Evolutionary conservation across 2,329 filamentous ascomycete species (phyloP).

Genomic region (Cercospora sp.): DNA sequence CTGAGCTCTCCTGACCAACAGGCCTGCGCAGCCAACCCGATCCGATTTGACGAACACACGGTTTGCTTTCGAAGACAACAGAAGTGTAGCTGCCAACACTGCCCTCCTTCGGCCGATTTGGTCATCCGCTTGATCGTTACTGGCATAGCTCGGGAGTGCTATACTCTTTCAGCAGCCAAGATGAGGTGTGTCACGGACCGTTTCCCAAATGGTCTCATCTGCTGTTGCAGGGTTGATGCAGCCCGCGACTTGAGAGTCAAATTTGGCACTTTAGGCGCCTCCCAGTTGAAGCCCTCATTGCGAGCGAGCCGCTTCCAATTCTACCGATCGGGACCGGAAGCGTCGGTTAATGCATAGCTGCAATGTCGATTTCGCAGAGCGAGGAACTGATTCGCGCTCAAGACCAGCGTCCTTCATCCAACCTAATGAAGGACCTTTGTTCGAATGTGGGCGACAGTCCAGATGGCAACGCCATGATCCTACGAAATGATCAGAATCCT

Average conservation of each 20-base stretch:
- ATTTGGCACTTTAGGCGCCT: background rate
- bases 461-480: conserved; percentile 21
- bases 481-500: conserved; percentile 2
- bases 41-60: background rate
- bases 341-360: background rate
- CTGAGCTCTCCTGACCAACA: conserved; percentile 12
- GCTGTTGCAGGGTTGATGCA: background rate
- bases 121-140: background rate
- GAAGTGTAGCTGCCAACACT: background rate
- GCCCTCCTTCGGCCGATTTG: background rate
- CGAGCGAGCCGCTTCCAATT: background rate
- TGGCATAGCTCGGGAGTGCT: background rate
- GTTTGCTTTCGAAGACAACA: background rate
- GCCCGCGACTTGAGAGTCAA: background rate
- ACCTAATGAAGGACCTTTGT: conserved; percentile 14
- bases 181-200: background rate
- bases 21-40: conserved; percentile 4
- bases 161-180: background rate
- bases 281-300: background rate
- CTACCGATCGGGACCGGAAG: background rate
- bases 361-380: background rate
- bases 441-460: conserved; percentile 9
- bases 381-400: background rate
- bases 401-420: background rate
- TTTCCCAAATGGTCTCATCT: background rate